A percentile compares a stretch with the other conserved stretches of the same genome.
These are phyloP conservation scores for Kodamaea suecica DNA, from an alignment of 1,139 yeast species.

Conservation along the genomic window DNA sequence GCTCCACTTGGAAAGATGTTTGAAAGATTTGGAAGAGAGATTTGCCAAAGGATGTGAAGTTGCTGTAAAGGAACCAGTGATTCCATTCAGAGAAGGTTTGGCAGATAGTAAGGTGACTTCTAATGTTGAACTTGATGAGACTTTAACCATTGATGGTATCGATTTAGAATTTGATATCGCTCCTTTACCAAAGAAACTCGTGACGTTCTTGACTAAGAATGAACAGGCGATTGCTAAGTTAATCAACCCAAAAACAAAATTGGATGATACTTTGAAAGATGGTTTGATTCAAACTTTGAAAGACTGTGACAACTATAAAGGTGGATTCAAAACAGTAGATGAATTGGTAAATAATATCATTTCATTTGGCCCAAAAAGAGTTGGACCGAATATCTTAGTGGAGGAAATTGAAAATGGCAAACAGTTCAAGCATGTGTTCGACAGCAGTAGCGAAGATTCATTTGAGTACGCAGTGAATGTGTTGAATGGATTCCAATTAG, in stretches of 20 bases:
- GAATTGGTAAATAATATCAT: constrained; percentile 47
- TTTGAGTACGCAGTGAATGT: constrained; percentile 65
- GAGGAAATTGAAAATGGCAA: constrained; percentile 42
- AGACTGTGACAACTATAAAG: constrained; percentile 19
- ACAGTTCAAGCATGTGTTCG: constrained; percentile 32
- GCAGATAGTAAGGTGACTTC: constrained; percentile 22
- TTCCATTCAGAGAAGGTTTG: constrained; percentile 90
- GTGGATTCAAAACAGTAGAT: constrained; percentile 19
- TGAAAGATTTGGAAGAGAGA: constrained; percentile 83
- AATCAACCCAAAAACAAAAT: constrained; percentile 15
- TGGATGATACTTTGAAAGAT: constrained; percentile 21
- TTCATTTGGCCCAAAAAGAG: constrained; percentile 73
- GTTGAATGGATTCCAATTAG: constrained; percentile 80
- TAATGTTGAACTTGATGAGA: constrained; percentile 17
- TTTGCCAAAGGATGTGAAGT: constrained; percentile 87
- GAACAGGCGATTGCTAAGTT: constrained; percentile 33
- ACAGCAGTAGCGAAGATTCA: constrained; percentile 13
- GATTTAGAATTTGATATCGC: constrained; percentile 48
- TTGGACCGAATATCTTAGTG: constrained; percentile 73
- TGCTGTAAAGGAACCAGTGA: constrained; percentile 85
- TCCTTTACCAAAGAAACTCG: constrained; percentile 56
- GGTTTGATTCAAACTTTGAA: constrained; percentile 31
- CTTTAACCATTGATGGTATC: constrained; percentile 45
- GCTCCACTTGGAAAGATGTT: constrained; percentile 84
- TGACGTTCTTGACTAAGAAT: constrained; percentile 48